Percentiles rank a stretch among this genome's conserved stretches.
phyloP scores from a whole-genome alignment of 352 stramenopile genomes.

The Globisporangium recalcitrans region DNA sequence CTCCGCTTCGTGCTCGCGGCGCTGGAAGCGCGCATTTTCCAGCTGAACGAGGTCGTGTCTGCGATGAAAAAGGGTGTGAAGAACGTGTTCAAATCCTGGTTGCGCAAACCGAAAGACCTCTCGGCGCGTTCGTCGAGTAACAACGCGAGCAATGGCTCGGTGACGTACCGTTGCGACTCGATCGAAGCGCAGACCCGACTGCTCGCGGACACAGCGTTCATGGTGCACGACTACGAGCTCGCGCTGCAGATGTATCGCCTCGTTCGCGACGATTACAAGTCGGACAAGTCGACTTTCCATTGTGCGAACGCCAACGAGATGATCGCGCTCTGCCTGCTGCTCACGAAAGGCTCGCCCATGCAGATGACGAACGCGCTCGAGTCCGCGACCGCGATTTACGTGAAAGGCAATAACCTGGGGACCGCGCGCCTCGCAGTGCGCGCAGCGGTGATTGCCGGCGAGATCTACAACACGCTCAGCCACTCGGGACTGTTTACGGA shows the following conservation, averaged over 20 bases:
- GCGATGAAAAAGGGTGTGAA: constrained; percentile 90
- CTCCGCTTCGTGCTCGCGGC: constrained; percentile 72
- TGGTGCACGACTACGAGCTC: constrained; percentile 87
- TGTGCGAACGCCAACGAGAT: constrained; percentile 84
- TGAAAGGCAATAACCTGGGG: constrained; percentile 40
- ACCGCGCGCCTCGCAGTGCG: constrained; percentile 60
- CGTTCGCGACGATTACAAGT: constrained; percentile 88
- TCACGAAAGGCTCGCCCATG: constrained; percentile 72
- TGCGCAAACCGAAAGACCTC: constrained; percentile 85
- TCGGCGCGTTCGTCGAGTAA: constrained; percentile 21
- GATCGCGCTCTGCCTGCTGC: constrained; percentile 79
- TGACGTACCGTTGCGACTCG: constrained; percentile 74
- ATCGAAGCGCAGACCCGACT: constrained; percentile 89
- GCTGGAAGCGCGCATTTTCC: constrained; percentile 79
- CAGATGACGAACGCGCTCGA: constrained; percentile 85
- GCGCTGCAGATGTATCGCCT: constrained; percentile 89
- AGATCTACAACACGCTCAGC: constrained; percentile 75
- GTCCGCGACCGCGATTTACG: constrained; percentile 55
- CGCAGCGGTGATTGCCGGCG: constrained; percentile 64
- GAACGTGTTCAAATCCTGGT: constrained; percentile 90
- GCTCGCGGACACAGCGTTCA: constrained; percentile 86
- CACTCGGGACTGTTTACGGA: constrained; percentile 76
- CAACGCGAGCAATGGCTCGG: constrained; percentile 10
- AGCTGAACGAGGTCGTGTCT: constrained; percentile 86
- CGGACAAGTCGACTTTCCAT: constrained; percentile 82